Conservation (phyloP, 2,329 filamentous ascomycete species). For the Alternaria viburni region DNA sequence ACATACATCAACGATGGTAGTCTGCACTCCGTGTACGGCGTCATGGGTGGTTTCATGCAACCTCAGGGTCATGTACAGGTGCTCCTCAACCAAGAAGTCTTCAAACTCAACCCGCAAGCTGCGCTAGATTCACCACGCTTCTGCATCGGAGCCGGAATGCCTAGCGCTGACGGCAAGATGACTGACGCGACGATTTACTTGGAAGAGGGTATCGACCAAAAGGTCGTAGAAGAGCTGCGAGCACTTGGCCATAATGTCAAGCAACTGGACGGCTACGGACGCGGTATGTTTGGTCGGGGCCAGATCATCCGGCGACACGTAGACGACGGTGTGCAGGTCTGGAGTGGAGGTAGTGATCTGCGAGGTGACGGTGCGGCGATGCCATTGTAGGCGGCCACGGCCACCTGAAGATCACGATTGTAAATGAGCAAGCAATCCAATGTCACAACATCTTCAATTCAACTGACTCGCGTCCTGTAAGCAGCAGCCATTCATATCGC, state of each 20-base stretch:
- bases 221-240: slow-evolving; percentile 70
- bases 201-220: slow-evolving; percentile 79
- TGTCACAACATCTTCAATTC: not conserved
- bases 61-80: slow-evolving; percentile 96
- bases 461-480: not conserved
- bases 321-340: slow-evolving; percentile 77
- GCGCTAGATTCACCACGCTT: slow-evolving; percentile 91
- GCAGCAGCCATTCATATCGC: not conserved
- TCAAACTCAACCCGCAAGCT: slow-evolving; percentile 80
- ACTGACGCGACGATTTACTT: slow-evolving; percentile 72
- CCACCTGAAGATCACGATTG: not conserved
- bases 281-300: slow-evolving; percentile 80
- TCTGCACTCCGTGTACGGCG: slow-evolving; percentile 86
- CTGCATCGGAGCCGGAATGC: slow-evolving; percentile 79
- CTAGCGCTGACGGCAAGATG: slow-evolving; percentile 62
- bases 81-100: slow-evolving; percentile 85
- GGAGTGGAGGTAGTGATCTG: slow-evolving; percentile 87
- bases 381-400: slow-evolving; percentile 43
- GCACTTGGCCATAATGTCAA: slow-evolving; percentile 75
- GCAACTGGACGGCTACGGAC: slow-evolving; percentile 68
- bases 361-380: slow-evolving; percentile 81
- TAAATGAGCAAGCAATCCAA: not conserved
- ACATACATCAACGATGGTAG: slow-evolving; percentile 77
- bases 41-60: slow-evolving; percentile 99
- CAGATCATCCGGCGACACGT: slow-evolving; percentile 82